Evolutionary conservation across 257 asterid species (phyloP), one percentile per base, ranked within the genome.

Genomic region (Plantago ovata): DNA sequence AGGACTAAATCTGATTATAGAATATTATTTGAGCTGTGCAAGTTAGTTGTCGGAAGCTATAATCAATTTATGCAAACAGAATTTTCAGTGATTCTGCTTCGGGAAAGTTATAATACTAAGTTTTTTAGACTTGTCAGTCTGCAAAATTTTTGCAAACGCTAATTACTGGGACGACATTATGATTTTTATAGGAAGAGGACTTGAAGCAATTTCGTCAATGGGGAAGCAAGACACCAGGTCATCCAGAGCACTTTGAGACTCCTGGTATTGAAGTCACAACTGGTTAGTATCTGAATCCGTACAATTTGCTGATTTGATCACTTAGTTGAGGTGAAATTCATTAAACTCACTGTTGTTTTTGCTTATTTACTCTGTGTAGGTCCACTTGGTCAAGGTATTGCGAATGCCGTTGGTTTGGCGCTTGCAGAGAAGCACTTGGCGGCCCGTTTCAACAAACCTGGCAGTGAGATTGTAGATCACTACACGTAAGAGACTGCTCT

Each of bases 231-330:
- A 81, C 95, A 24, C 95, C 96, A 21, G 96, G 96, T 49, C 96
- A 88, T 72, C 96, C 96, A 2, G 96, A 88, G 75, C 83, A 88
- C 70, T 83, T 85, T 53, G 95, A 85, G 79, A 88, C 96, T 3
- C 90, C 90, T n/a, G 96, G 96, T 55, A 75, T 83, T 63, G 96
- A 88, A 83, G 94, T 85, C 77, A 88, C 96, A 60, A 88, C 96
- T 61, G 96, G 96, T 87, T 58, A 58, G 83, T n/a, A 55, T 63
- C 64, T 38, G 15, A 58, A 6, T n/a, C 48, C 28, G 15, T 16
- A 22, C 56, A 41, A 22, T 28, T 13, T 48, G 67, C 51, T 61
- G 23, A 23, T 57, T 51, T 57, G 28, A 38, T 50, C 21, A n/a
- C 9, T 60, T 43, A 8, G 15, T 46, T 43, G 53, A 20, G 38